Base-by-base conservation (phyloP, 2,329 filamentous ascomycete species). In the Cladosporium sp. region DNA sequence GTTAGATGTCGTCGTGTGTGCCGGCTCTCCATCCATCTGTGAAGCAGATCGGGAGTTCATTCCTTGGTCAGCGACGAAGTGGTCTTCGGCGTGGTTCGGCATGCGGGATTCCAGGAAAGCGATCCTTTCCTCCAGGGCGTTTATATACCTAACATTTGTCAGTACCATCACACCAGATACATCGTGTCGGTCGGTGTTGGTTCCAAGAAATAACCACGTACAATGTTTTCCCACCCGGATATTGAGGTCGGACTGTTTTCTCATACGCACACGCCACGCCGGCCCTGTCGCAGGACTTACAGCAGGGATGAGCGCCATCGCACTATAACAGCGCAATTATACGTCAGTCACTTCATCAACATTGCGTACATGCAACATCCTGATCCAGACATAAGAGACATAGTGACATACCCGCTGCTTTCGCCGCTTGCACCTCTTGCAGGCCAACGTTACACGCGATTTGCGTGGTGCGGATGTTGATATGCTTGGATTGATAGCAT, bases 391-490 rank as follows among this genome's bases (percentile, higher is more conserved):
- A 11, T 38, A 18, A 27, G 22, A 38, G 7, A 29, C 38, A 18
- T 42, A 27, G 22, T 16, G 7, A 29, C 38, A 18, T 42, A 50
- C 47, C 13, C 47, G 38, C 20, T 50, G 47, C 16, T 50, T 50
- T 33, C 47, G 30, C 13, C 39, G 47, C 29, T 50, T 50, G 38
- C 47, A 50, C 11, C 47, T 35, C 7, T 50, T 42, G 30, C 47
- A 50, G 5, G 47, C 47, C 47, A 50, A 20, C n/a, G 32, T 38
- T 13, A 50, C 47, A 5, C 47, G 47, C 30, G 29, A 29, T 25
- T 50, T 50, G 12, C 38, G 19, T 12, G 38, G 45, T 11, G 45
- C 36, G n/a, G 43, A 45, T 15, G 30, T 27, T 15, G 42, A 30
- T 32, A 20, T 12, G 11, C 7, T 22, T 38, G 36, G 32, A 15